Evolutionary conservation across 2,329 filamentous ascomycete species (phyloP), one percentile per base, ranked within the genome.

Genomic region (Colletotrichum sp.): DNA sequence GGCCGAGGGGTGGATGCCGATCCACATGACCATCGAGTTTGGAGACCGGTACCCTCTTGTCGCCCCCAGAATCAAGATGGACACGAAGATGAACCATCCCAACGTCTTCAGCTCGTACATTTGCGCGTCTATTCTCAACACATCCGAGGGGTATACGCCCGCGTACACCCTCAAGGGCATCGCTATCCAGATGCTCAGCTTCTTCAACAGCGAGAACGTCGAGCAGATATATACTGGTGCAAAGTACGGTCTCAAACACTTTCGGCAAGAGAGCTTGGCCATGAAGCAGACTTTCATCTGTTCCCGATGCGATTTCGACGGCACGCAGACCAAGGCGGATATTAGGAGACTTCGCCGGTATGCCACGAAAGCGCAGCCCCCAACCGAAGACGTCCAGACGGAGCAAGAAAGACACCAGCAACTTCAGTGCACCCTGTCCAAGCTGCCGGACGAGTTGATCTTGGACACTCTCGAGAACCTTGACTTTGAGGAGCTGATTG

Each of bases 81-180:
- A 90, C 77, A 86, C 85, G 4, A 16, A 68, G 0, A 79, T 89
- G 16, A n/a, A 65, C 0, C 87, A 89, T 70, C 87, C 87, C 3
- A 89, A 90, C 68, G 83, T 90, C n/a, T 86, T 80, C 66, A 81
- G 80, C 6, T 12, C 39, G 13, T 88, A 85, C 75, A 88, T 90
- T 34, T 90, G 88, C 77, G 87, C 87, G 2, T 85, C 83, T 0
- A 89, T 90, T 5, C 82, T 90, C 36, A 86, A 86, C 74, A 84
- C 79, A 0, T 70, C 36, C 3, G 83, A 86, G 21, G 87, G 83
- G 2, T 89, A 87, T 78, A 89, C 88, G 1, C 85, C 87, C 3
- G 88, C 88, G 1, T 90, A 90, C 74, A 89, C 87, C 0, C 81
- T 90, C 28, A 89, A 88, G 71, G 85, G 83, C 4, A 85, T 90